phyloP scores from a whole-genome alignment of 2,329 filamentous ascomycete genomes.

The Trichoderma arundinaceum region DNA sequence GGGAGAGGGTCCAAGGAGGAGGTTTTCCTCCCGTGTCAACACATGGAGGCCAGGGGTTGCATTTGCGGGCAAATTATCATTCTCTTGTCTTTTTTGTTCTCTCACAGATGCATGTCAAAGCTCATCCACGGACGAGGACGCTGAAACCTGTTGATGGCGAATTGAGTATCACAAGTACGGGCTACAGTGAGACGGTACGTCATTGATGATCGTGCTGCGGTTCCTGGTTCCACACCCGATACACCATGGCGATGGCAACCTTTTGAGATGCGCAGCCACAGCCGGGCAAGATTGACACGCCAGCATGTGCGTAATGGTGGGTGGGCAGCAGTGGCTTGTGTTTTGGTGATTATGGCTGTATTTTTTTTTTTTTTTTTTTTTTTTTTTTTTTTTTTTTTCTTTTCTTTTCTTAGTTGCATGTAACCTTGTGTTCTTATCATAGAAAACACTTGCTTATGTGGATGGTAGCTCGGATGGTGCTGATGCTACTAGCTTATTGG shows the following conservation, averaged over 20 bases:
- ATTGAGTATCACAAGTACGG: too few species aligned
- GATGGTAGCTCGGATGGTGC: too few species aligned
- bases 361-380: not conserved
- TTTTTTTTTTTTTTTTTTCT: not conserved
- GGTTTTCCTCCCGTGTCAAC: not conserved
- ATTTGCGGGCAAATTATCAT: not conserved
- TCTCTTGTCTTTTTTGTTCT: not conserved
- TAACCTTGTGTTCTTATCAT: too few species aligned
- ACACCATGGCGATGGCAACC: slow-evolving; percentile 18
- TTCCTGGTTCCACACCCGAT: slow-evolving; percentile 24
- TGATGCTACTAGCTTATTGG: too few species aligned
- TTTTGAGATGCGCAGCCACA: slow-evolving; percentile 27
- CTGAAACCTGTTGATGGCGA: too few species aligned
- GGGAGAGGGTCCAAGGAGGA: not conserved
- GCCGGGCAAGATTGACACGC: slow-evolving; percentile 3
- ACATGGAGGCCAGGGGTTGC: not conserved
- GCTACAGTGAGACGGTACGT: slow-evolving; percentile 1
- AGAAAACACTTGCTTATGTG: not conserved
- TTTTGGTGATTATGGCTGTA: not conserved
- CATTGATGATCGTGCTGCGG: slow-evolving; percentile 8
- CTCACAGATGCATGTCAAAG: not conserved
- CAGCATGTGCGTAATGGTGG: slow-evolving; percentile 15
- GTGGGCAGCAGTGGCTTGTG: not conserved
- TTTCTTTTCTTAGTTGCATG: not conserved
- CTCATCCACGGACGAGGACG: too few species aligned